A percentile compares a stretch with the other conserved stretches of the same genome.
These are phyloP conservation scores for Ophidiomyces ophidiicola DNA, from an alignment of 2,329 filamentous ascomycete species.

Conservation along the genomic window DNA sequence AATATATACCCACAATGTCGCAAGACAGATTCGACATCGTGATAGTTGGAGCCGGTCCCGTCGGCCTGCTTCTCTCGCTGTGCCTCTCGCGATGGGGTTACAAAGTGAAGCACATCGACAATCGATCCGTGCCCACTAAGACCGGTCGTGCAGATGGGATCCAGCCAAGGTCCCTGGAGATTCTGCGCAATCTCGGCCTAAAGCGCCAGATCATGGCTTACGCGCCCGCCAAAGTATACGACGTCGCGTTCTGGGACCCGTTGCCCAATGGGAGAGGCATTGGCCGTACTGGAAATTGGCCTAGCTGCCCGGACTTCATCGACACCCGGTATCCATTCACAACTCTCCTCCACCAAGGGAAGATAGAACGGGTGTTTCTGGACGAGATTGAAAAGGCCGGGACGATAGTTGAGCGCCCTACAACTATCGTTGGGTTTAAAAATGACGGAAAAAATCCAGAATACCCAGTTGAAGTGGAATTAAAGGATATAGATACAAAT, in stretches of 20 bases:
- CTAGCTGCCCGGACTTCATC: slow-evolving; percentile 74
- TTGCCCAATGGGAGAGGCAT: slow-evolving; percentile 42
- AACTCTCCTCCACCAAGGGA: slow-evolving; percentile 57
- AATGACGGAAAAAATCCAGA: slow-evolving; percentile 55
- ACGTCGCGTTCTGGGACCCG: slow-evolving; percentile 56
- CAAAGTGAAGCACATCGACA: slow-evolving; percentile 69
- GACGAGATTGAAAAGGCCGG: slow-evolving; percentile 50
- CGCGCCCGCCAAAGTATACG: slow-evolving; percentile 68
- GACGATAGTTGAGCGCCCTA: slow-evolving; percentile 45
- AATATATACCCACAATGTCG: slow-evolving; percentile 2
- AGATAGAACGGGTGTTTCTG: slow-evolving; percentile 61
- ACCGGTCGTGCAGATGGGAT: slow-evolving; percentile 36
- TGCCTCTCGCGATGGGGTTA: slow-evolving; percentile 88
- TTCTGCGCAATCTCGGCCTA: slow-evolving; percentile 33
- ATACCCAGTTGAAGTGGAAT: slow-evolving; percentile 50
- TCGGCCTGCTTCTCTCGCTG: slow-evolving; percentile 75
- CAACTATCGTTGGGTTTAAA: slow-evolving; percentile 50
- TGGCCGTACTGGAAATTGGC: slow-evolving; percentile 56
- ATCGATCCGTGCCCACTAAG: slow-evolving; percentile 30
- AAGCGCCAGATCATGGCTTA: slow-evolving; percentile 32
- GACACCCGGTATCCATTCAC: slow-evolving; percentile 57
- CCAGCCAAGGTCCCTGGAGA: slow-evolving; percentile 34
- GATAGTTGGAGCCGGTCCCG: slow-evolving; percentile 74
- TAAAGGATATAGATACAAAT: slow-evolving; percentile 36
- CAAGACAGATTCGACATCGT: slow-evolving; percentile 54